Evolutionary conservation across 306 rosid species (phyloP).

Genomic region (Senna tora): DNA sequence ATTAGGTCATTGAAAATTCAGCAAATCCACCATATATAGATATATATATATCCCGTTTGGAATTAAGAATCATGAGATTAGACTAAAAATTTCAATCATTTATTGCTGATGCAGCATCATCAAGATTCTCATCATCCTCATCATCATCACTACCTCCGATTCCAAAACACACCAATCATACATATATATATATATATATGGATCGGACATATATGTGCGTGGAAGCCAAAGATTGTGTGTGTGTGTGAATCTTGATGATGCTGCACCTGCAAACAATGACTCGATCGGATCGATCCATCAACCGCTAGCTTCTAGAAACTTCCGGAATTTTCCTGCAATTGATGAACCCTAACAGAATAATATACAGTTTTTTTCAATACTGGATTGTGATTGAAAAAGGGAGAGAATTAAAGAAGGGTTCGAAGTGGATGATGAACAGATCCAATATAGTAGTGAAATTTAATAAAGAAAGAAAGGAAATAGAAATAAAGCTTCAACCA

Average conservation of each 20-base stretch:
- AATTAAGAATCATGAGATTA: no score
- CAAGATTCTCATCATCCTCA: conserved; percentile 81
- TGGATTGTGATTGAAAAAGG: background rate
- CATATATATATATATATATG: no score
- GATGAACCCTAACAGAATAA: conserved; percentile 67
- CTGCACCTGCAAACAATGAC: conserved; percentile 91
- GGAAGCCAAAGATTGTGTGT: conserved; percentile 30
- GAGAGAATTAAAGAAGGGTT: background rate
- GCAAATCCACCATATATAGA: no score
- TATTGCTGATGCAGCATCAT: conserved; percentile 99
- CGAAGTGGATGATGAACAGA: no score
- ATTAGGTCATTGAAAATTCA: no score
- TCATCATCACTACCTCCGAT: no score
- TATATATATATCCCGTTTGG: no score
- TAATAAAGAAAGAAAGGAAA: conserved; percentile 2
- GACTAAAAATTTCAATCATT: conserved; percentile 42
- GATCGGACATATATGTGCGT: conserved; percentile 35
- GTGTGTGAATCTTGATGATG: conserved; percentile 92
- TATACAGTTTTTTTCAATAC: conserved; percentile 39
- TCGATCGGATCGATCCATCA: background rate
- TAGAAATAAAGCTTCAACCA: conserved; percentile 19
- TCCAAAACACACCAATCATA: no score
- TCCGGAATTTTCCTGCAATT: conserved; percentile 1
- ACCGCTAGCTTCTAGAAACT: background rate
- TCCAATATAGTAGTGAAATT: background rate